Evolutionary conservation across 1,284 basidiomycete species (phyloP), one percentile per base, ranked within the genome.

Genomic region (Heimioporus retisporus): DNA sequence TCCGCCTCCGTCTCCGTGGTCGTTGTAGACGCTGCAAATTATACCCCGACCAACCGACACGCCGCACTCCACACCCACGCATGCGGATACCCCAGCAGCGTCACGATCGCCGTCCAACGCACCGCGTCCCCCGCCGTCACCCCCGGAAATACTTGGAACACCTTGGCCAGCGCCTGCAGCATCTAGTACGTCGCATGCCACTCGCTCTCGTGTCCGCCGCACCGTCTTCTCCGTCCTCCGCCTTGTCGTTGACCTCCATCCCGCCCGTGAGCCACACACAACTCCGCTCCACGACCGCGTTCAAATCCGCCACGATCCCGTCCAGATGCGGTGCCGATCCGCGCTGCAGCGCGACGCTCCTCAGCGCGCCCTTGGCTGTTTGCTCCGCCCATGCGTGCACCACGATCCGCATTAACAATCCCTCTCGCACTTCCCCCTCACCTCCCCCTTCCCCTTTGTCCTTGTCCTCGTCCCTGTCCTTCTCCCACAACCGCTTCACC

Each of bases 11-110:
- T 31, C 8, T 4, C 64, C 35, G 35, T 19, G 28, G 28, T 66
- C 0, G 86, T 40, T 59, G 72, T 43, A 15, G 65, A 68, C 2
- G 82, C 79, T 16, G 87, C 84, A 75, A 95, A 96, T 11, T 97
- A 80, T 10, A 86, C 76, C 8, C 95, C 95, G 2, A 98, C 79
- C 11, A 96, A 84, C 56, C 95, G 88, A 69, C 92, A 92, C 1
- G 96, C 86, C 1, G 93, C 93, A 18, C 90, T 90, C 44, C 97
- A 92, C 2, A 98, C 96, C 97, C 97, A 99, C 6, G 94, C 90
- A 80, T 99, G 97, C 16, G 97, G 96, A 81, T 93, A 98, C 14
- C 95, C 84, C 4, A 99, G 86, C 73, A 95, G 89, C 1, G 84
- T 75, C 23, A 89, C 82, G 54, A 98, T 83, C 0, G 83, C 77